phyloP scores from a whole-genome alignment of 345 rosid genomes.

The Boechera stricta region DNA sequence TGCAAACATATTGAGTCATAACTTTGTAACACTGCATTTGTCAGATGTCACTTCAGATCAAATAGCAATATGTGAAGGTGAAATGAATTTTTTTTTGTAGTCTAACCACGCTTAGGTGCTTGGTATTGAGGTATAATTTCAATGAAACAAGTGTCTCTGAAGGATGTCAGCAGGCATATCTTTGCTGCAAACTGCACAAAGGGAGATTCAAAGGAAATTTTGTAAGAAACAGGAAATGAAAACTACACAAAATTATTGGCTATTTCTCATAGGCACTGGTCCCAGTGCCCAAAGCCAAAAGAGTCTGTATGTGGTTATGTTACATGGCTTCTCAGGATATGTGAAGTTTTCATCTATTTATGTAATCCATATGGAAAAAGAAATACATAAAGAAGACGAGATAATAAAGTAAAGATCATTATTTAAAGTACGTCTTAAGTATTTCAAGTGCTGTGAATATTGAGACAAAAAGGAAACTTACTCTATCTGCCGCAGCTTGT shows the following conservation, averaged over 20 bases:
- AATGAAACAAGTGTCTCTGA: slow-evolving; percentile 90
- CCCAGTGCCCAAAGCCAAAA: slow-evolving; percentile 11
- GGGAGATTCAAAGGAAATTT: slow-evolving; percentile 14
- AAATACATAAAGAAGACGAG: slow-evolving; percentile 6
- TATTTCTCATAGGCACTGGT: slow-evolving; percentile 3
- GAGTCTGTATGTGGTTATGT: background rate
- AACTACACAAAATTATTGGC: slow-evolving; percentile 20
- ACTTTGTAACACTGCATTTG: slow-evolving; percentile 21
- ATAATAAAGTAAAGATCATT: slow-evolving; percentile 5
- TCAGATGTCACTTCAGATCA: slow-evolving; percentile 9
- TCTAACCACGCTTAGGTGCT: slow-evolving; percentile 77
- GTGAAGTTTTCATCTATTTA: background rate
- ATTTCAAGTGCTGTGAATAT: slow-evolving; percentile 4
- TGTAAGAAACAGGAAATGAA: background rate
- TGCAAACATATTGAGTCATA: slow-evolving; percentile 20
- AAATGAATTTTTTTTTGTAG: background rate
- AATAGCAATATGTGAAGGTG: slow-evolving; percentile 2
- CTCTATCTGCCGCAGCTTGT: slow-evolving; percentile 99
- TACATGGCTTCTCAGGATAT: slow-evolving; percentile 16
- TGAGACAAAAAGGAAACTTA: slow-evolving; percentile 39
- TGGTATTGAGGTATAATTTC: slow-evolving; percentile 75
- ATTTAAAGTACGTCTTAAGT: background rate
- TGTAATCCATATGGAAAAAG: slow-evolving; percentile 13
- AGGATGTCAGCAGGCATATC: slow-evolving; percentile 94
- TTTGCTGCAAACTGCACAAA: slow-evolving; percentile 85